Evolutionary conservation across 2,329 filamentous ascomycete genomes (phyloP), one percentile per base, ranked within the genome.

Genomic region (Saccharata proteae): DNA sequence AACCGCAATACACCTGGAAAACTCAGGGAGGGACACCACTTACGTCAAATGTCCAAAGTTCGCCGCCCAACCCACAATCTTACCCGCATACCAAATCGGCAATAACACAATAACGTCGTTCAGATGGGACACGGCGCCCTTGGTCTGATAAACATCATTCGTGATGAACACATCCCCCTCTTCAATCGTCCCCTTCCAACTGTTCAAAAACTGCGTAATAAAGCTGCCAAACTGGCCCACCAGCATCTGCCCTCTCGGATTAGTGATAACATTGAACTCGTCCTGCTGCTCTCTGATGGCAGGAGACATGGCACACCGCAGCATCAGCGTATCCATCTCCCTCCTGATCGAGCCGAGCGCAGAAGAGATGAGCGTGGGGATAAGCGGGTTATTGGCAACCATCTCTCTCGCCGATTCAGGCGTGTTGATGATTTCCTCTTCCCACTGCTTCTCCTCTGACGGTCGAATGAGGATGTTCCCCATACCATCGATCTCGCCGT

Each of bases 201-300:
- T 47, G 2, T 54, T 42, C n/a, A 67, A 41, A 32, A 68, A 66
- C 24, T 62, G 53, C 1, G 53, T 53, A 37, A 66, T 65, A 38
- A 66, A 66, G 37, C 59, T 64, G 3, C 62, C 63, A 20, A 67
- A 66, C 29, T 68, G 64, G 0, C 64, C 64, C 5, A 63, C 64
- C 0, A 68, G 52, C 62, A 68, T 68, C 38, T 66, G 55, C 4
- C 64, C 64, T 2, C 52, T 44, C 1, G 51, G 48, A 24, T 64
- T 62, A 4, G 64, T 66, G 30, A 67, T 64, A n/a, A 67, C 62
- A 18, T 67, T 67, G 46, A 66, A 67, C 36, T 67, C 63, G 16
- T 67, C 64, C 37, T 67, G 63, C 29, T 67, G 62, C 30, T 67
- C 63, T 12, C 64, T 53, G 24, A 67, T 66, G 0, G 61, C 62